Base-by-base conservation (phyloP, 495 filamentous ascomycete genomes). In the Parathielavia appendiculata region DNA sequence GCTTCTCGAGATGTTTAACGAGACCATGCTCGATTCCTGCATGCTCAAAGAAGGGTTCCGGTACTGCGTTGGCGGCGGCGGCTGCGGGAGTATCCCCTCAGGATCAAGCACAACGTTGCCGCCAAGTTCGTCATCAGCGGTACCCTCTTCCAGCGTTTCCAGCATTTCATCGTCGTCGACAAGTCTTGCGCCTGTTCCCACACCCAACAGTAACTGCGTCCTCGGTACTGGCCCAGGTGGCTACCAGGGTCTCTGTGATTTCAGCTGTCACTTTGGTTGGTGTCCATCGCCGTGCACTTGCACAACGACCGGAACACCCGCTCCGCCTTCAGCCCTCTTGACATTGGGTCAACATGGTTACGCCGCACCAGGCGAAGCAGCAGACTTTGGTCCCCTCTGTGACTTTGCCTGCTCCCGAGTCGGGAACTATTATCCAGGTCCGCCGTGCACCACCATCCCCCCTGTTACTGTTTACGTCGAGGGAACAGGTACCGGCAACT, bases 71-170 rank as follows among this genome's bases (percentile, higher is more conserved):
- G 43, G 1, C 9, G 19, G 43, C 43, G 41, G 41, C 41, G 41
- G 41, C 17, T n/a, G 41, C 41, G n/a, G n/a, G n/a, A 46, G 43
- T 23, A 26, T 12, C 43, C 19, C 43, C 43, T 22, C 43, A 20
- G 43, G 43, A 46, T 20, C 19, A 46, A 46, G 43, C 43, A 46
- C 43, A 46, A 46, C 43, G 43, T 22, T 23, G 43, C 20, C 43
- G 43, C 20, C 43, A 22, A 46, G 43, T 46, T 22, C 43, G 43
- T 23, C 10, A 46, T 23, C 43, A 46, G 43, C 43, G 43, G 43
- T 19, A 46, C 43, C 43, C 43, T 46, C 43, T 46, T 46, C 43
- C 43, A 46, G 43, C 43, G 43, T 46, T 46, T 46, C 20, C 43
- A 46, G 43, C 43, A 46, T 23, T 46, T 23, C 43, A 46, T 46